phyloP scores from a whole-genome alignment of 2,329 filamentous ascomycete genomes.

The Alternaria incomplexa region DNA sequence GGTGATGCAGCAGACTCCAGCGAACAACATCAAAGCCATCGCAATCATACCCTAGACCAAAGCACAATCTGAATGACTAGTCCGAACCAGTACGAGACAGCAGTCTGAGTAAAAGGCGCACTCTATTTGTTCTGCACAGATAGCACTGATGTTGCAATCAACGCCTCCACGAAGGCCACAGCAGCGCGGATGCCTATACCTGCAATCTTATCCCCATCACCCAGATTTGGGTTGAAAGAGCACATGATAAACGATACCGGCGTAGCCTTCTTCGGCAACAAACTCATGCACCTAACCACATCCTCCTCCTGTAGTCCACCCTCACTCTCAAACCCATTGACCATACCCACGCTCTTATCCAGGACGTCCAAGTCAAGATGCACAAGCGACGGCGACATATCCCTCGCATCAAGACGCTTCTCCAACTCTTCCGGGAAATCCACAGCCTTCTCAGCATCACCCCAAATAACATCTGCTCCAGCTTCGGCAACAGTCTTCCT shows the following conservation, averaged over 20 bases:
- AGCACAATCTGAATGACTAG: too few relatives aligned
- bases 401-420: not conserved
- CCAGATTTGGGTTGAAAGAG: constrained; percentile 19
- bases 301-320: constrained; percentile 24
- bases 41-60: too few relatives aligned
- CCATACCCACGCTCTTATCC: not conserved
- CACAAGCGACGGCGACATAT: not conserved
- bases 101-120: too few relatives aligned
- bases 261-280: constrained; percentile 14
- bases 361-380: not conserved
- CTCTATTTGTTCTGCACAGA: too few relatives aligned
- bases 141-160: not conserved
- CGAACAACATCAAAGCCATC: too few relatives aligned
- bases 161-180: not conserved
- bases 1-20: too few relatives aligned
- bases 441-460: not conserved
- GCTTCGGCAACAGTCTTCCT: not conserved
- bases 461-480: not conserved
- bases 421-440: not conserved
- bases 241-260: constrained; percentile 16
- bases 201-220: constrained; percentile 21
- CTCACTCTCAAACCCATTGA: not conserved
- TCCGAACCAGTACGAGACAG: too few relatives aligned
- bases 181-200: constrained; percentile 11
- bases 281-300: constrained; percentile 11